Conservation (phyloP, 2,329 filamentous ascomycete genomes). For the Hypoxylon rubiginosum region DNA sequence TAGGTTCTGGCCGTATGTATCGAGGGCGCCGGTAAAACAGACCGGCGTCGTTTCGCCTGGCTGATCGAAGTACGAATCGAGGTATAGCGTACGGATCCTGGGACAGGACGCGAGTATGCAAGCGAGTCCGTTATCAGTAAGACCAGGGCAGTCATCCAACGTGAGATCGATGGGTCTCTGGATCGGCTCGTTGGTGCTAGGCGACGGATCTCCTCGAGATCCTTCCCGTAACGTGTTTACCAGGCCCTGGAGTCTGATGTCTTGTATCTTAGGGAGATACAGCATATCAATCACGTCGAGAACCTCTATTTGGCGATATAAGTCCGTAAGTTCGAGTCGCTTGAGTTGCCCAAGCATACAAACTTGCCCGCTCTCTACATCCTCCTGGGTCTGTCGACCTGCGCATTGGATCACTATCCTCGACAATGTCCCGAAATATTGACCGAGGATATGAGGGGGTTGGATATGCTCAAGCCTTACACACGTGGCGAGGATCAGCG, state of each 20-base stretch:
- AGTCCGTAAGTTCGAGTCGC: background rate
- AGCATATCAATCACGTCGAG: background rate
- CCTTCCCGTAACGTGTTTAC: too few species aligned
- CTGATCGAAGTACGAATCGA: background rate
- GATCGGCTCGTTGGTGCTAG: background rate
- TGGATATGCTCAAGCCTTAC: background rate
- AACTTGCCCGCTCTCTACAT: background rate
- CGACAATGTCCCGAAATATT: constrained; percentile 3
- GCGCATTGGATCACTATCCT: constrained; percentile 9
- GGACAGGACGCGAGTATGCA: constrained; percentile 4
- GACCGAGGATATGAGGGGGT: background rate
- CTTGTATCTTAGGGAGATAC: background rate
- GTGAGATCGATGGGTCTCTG: background rate
- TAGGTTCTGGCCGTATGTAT: background rate
- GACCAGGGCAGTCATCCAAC: too few species aligned
- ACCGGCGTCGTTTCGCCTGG: background rate
- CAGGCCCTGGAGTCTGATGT: background rate
- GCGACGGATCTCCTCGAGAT: too few species aligned
- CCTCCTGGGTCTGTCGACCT: background rate
- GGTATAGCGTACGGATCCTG: constrained; percentile 4
- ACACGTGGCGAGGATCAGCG: constrained; percentile 15
- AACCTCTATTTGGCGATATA: background rate
- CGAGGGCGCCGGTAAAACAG: constrained; percentile 8
- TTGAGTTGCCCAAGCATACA: background rate
- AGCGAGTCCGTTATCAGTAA: background rate